Evolutionary conservation across 2,329 filamentous ascomycete species (phyloP).

Genomic region (Blastomyces parvus): DNA sequence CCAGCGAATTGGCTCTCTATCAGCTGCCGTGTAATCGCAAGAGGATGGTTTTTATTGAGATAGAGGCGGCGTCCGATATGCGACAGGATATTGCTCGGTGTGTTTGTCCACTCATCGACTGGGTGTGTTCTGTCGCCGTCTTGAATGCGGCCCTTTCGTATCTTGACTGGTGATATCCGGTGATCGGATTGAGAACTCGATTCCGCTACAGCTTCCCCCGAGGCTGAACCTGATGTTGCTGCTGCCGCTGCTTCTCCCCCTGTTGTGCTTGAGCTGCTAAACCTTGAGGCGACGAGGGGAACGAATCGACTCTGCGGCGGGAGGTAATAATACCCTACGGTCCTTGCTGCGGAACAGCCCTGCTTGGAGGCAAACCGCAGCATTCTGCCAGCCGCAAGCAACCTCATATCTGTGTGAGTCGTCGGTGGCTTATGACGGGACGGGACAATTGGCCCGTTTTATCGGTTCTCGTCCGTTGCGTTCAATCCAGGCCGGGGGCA

Average conservation of each 20-base stretch:
- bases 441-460: neutral
- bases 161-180: neutral
- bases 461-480: neutral
- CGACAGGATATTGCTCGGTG: constrained; percentile 62
- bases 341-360: constrained; percentile 23
- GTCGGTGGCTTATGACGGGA: neutral
- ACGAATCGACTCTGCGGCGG: neutral
- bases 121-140: constrained; percentile 50
- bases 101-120: constrained; percentile 78
- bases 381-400: constrained; percentile 32
- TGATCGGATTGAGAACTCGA: neutral
- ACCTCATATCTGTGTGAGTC: constrained; percentile 24
- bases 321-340: neutral
- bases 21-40: constrained; percentile 81
- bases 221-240: constrained; percentile 10
- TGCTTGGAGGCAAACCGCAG: constrained; percentile 29
- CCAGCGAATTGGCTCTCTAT: constrained; percentile 80
- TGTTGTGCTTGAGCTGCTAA: constrained; percentile 27
- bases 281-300: constrained; percentile 16
- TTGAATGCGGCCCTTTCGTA: constrained; percentile 18
- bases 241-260: constrained; percentile 3
- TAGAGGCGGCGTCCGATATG: constrained; percentile 73
- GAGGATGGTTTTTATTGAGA: constrained; percentile 78
- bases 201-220: neutral
- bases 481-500: neutral